phyloP scores from a whole-genome alignment of 2,329 filamentous ascomycete genomes.

The Aureobasidium mangrovei region DNA sequence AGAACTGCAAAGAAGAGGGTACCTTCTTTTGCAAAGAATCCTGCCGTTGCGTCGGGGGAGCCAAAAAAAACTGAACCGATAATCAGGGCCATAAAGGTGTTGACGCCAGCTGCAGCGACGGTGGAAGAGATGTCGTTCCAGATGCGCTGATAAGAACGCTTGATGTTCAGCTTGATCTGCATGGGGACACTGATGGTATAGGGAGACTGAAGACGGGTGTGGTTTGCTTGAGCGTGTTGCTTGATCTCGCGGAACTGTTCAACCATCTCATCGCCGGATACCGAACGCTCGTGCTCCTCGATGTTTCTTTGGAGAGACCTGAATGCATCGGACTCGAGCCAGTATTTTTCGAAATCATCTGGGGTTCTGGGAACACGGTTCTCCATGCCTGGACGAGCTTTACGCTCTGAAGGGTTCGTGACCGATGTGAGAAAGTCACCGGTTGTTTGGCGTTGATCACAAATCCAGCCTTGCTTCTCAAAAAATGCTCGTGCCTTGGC shows the following conservation, averaged over 20 bases:
- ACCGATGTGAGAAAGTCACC: slow-evolving; percentile 62
- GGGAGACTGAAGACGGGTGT: slow-evolving; percentile 43
- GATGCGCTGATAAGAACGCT: slow-evolving; percentile 44
- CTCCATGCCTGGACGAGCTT: slow-evolving; percentile 50
- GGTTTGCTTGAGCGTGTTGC: slow-evolving; percentile 38
- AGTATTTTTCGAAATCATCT: slow-evolving; percentile 53
- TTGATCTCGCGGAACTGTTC: slow-evolving; percentile 40
- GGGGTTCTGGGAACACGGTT: slow-evolving; percentile 55
- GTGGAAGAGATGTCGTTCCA: slow-evolving; percentile 45
- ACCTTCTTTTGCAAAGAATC: slow-evolving; percentile 62
- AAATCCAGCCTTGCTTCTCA: slow-evolving; percentile 58
- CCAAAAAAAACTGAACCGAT: slow-evolving; percentile 54
- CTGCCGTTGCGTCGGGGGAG: slow-evolving; percentile 52
- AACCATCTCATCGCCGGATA: slow-evolving; percentile 37
- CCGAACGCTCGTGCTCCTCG: slow-evolving; percentile 39
- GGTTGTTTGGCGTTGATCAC: slow-evolving; percentile 57
- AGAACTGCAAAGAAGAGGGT: slow-evolving; percentile 53
- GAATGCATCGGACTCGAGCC: slow-evolving; percentile 46
- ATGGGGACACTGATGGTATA: slow-evolving; percentile 50
- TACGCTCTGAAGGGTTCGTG: slow-evolving; percentile 55
- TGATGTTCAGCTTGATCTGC: slow-evolving; percentile 46
- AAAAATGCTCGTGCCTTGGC: slow-evolving; percentile 55
- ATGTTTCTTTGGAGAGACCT: slow-evolving; percentile 41
- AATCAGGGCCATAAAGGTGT: slow-evolving; percentile 51
- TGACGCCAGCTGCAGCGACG: slow-evolving; percentile 36